Base-by-base conservation (phyloP, 306 rosid genomes). In the Dryas alaskensis region DNA sequence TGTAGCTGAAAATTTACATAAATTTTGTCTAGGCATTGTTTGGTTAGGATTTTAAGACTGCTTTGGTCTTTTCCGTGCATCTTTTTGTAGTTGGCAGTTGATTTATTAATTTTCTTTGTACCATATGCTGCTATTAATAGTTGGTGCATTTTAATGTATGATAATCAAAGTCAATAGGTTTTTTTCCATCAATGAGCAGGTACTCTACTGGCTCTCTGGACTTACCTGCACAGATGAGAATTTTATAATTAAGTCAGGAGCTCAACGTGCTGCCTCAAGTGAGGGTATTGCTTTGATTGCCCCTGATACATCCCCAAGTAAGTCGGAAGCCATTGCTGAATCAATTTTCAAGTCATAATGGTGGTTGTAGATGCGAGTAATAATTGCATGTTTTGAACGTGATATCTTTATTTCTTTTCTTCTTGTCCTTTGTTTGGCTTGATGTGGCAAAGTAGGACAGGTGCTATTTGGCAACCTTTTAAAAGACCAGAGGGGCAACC, bases 221-320 rank as follows among this genome's bases (percentile, higher is more conserved):
- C 97, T 94, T 76, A 75, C 92, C 42, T 91, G 96, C 82, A 72
- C 91, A 0, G 97, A 94, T 47, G 98, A 94, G 81, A 91, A 91
- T 78, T 91, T 94, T 78, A 89, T 91, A 7, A 46, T 22, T 12
- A 91, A 91, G 60, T 79, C 98, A 3, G 97, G 97, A 42, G 98
- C 92, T 80, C 98, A 94, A 72, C 92, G 89, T 39, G 81, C 78
- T 37, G 98, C 98, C 10, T 82, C 98, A 6, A 79, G 71, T 4
- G 84, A 91, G 71, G 92, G 91, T 47, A 62, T 94, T 79, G 97
- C 96, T 60, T 65, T 94, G 74, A 73, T 94, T 83, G 83, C 74
- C n/a, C 96, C 84, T 31, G 98, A 94, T 73, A 94, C 98, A 22
- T 94, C 98, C 64, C 98, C 98, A 50, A 88, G 98, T 94, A 86